These are phyloP conservation scores for Eucalyptus erythrocorys DNA, from an alignment of 345 rosid genomes.

Conservation along the genomic window DNA sequence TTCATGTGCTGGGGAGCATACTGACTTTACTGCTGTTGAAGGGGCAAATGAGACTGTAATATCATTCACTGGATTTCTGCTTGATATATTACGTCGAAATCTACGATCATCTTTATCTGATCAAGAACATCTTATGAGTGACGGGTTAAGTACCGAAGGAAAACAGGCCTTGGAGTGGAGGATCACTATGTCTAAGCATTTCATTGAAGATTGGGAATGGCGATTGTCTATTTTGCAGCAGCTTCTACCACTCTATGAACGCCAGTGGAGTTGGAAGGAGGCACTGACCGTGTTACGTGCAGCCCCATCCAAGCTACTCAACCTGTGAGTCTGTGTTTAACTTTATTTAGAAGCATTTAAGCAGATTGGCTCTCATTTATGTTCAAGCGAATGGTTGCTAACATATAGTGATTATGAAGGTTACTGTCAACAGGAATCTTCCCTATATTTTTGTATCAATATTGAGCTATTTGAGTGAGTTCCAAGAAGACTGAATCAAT, in stretches of 20 bases:
- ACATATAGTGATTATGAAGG: neutral
- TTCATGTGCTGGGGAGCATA: conserved; percentile 24
- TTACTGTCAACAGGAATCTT: neutral
- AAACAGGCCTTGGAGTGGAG: conserved; percentile 93
- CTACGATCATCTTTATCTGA: conserved; percentile 48
- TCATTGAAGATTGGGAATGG: conserved; percentile 98
- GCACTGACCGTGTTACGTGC: conserved; percentile 82
- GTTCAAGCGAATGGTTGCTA: neutral
- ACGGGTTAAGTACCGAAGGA: conserved; percentile 34
- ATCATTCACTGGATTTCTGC: conserved; percentile 65
- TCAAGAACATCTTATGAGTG: conserved; percentile 45
- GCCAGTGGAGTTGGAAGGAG: conserved; percentile 89
- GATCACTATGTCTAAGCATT: conserved; percentile 51
- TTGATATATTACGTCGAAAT: conserved; percentile 52
- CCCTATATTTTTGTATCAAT: neutral
- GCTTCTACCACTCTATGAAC: conserved; percentile 82
- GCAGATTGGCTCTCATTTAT: neutral
- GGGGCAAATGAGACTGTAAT: conserved; percentile 62
- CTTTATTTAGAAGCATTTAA: neutral
- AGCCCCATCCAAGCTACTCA: conserved; percentile 87
- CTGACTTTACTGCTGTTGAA: conserved; percentile 31
- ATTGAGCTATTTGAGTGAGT: neutral
- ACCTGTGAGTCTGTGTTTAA: conserved; percentile 48
- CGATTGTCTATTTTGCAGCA: conserved; percentile 83
- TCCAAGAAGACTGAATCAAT: neutral